Evolutionary conservation across 768 basidiomycete species (phyloP).

Genomic region (Dioszegia hungarica): DNA sequence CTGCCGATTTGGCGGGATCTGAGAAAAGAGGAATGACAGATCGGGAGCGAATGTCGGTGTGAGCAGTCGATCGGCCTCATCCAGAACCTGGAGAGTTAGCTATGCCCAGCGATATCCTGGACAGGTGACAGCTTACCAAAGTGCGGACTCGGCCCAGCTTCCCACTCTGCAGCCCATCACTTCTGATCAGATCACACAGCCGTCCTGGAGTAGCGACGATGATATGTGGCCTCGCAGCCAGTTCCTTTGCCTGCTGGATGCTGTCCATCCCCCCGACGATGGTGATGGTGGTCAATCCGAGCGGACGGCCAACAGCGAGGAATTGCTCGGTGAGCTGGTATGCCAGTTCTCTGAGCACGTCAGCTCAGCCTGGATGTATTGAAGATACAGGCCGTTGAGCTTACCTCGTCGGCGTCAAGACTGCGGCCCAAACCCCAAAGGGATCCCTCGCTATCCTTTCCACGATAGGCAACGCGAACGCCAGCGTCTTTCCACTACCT

Average conservation of each 20-base stretch:
- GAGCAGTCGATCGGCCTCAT: slow-evolving; percentile 91
- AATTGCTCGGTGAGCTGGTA: slow-evolving; percentile 98
- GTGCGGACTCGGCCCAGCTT: slow-evolving; percentile 83
- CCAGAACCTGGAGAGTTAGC: slow-evolving; percentile 63
- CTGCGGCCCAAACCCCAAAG: slow-evolving; percentile 87
- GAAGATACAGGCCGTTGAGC: slow-evolving; percentile 20
- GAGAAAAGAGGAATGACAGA: slow-evolving; percentile 67
- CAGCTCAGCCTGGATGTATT: not conserved
- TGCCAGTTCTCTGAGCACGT: slow-evolving; percentile 70
- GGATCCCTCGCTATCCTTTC: slow-evolving; percentile 83
- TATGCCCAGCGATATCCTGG: not conserved
- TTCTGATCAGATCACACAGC: slow-evolving; percentile 81
- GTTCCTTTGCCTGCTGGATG: slow-evolving; percentile 85
- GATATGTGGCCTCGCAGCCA: slow-evolving; percentile 79
- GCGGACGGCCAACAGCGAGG: slow-evolving; percentile 73
- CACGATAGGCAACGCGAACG: slow-evolving; percentile 91
- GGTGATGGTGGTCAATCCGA: slow-evolving; percentile 78
- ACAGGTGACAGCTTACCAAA: slow-evolving; percentile 70
- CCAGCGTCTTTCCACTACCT: slow-evolving; percentile 95
- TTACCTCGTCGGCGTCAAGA: slow-evolving; percentile 91
- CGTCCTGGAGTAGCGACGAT: slow-evolving; percentile 94
- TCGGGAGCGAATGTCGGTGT: slow-evolving; percentile 85
- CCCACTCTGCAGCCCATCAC: slow-evolving; percentile 57
- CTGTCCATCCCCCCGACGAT: slow-evolving; percentile 98
- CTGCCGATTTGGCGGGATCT: slow-evolving; percentile 79